Evolutionary conservation across 225 moss, liverwort and hornwort genomes (phyloP), one percentile per base, ranked within the genome.

Genomic region (Sphagnum tenellum): DNA sequence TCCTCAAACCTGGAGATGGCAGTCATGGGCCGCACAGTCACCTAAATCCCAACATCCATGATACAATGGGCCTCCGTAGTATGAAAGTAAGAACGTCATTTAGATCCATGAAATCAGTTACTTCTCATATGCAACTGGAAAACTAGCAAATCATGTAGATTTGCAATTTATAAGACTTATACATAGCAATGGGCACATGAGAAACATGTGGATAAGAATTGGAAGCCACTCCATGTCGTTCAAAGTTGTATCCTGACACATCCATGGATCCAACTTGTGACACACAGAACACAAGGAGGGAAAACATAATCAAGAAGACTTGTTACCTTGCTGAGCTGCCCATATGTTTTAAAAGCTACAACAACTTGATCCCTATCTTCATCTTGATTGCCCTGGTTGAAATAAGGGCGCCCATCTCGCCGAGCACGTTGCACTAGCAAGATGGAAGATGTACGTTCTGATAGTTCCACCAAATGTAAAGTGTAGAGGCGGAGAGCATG

Each of bases 1-100:
- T 94, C 74, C 60, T 87, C 87, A 45, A 84, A 91, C 12, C 85
- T 79, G 12, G 90, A 90, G 14, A 94, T 94, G 50, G 89, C 91
- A 10, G 85, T 94, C 91, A 90, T 94, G 29, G 91, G 85, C 60
- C 90, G 74, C 51, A 67, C 80, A 14, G 76, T 78, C 73, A 72
- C 82, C 86, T 86, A 9, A 52, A 6, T 5, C 52, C 6, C 6
- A 9, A 52, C 52, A 52, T 29, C 29, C 29, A 29, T 29, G 29
- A 29, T 29, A 29, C 29, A 29, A 29, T 29, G 29, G 29, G 29
- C 29, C 29, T 29, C 29, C 1, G 29, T 29, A 29, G 29, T 29
- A 29, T 1, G 29, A 29, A 29, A 29, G 29, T 29, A 29, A 29
- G 29, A 29, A 29, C 29, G 29, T 29, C 29, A 29, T 29, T 29